Evolutionary conservation across 257 asterid species (phyloP).

Genomic region (Coffea eugenioides): DNA sequence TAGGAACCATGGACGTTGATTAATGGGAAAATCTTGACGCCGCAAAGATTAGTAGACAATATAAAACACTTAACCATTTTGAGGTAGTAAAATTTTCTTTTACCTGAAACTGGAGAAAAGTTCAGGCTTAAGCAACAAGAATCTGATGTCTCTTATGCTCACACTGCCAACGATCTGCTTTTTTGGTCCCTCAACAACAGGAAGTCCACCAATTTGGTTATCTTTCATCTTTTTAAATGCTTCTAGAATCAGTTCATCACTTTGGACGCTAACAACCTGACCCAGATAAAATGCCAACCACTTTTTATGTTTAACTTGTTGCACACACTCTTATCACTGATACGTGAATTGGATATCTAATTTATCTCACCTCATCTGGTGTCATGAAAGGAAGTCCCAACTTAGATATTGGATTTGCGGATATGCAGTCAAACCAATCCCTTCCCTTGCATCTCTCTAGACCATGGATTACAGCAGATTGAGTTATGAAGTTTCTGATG

Average conservation of each 20-base stretch:
- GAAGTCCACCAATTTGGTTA: conserved; percentile 76
- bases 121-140: conserved; percentile 77
- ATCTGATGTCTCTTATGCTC: conserved; percentile 86
- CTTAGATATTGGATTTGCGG: conserved; percentile 52
- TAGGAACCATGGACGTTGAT: not conserved
- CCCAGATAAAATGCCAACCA: not conserved
- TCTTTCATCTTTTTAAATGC: conserved; percentile 93
- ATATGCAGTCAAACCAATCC: conserved; percentile 81
- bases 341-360: not conserved
- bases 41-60: not conserved
- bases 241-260: conserved; percentile 63
- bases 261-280: conserved; percentile 59
- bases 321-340: not conserved
- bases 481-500: conserved; percentile 79
- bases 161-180: conserved; percentile 66
- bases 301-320: not conserved
- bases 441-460: conserved; percentile 72
- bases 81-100: not conserved
- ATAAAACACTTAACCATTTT: not conserved
- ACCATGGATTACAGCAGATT: conserved; percentile 82
- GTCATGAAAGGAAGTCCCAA: conserved; percentile 90
- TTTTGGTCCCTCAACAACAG: conserved; percentile 57
- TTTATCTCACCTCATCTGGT: conserved; percentile 47
- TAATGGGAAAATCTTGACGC: not conserved
- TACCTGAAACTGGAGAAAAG: conserved; percentile 73